Conservation (phyloP, 495 filamentous ascomycete genomes). For the Penicillium lagena region DNA sequence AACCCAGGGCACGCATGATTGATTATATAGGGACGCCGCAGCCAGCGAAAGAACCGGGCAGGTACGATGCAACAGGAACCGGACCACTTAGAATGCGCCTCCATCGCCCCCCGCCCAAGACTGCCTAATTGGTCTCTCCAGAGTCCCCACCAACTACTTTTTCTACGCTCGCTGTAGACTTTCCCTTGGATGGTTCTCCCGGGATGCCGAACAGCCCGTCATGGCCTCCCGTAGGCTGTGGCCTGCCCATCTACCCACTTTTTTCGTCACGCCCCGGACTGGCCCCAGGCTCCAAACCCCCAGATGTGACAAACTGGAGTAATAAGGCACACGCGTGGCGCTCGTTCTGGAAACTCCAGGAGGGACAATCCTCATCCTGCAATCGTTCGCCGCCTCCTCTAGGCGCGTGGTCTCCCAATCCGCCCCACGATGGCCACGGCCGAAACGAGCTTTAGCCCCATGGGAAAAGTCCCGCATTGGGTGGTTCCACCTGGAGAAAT, state of each 20-base stretch:
- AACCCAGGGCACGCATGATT: neutral
- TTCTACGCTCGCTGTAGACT: slow-evolving; percentile 3
- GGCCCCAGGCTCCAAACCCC: neutral
- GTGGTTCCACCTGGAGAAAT: neutral
- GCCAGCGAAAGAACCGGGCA: neutral
- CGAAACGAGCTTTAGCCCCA: neutral
- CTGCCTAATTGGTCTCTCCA: slow-evolving; percentile 4
- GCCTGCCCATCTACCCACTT: slow-evolving; percentile 5
- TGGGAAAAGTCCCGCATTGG: slow-evolving; percentile 6
- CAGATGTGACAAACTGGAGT: neutral
- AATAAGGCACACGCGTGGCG: no score
- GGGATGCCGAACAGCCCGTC: slow-evolving; percentile 18
- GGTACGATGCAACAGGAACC: slow-evolving; percentile 7
- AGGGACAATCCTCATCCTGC: neutral
- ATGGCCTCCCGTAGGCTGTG: slow-evolving; percentile 4
- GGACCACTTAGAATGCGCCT: slow-evolving; percentile 8
- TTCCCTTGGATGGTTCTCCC: slow-evolving; percentile 6
- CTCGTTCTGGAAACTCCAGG: no score
- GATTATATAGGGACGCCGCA: neutral
- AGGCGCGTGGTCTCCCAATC: neutral
- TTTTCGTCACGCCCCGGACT: slow-evolving; percentile 4
- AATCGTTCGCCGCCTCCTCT: neutral
- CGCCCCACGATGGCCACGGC: neutral
- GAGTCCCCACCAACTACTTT: neutral
- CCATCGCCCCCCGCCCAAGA: neutral